Conservation (phyloP, 2,329 filamentous ascomycete genomes). For the Colletotrichum destructivum region DNA sequence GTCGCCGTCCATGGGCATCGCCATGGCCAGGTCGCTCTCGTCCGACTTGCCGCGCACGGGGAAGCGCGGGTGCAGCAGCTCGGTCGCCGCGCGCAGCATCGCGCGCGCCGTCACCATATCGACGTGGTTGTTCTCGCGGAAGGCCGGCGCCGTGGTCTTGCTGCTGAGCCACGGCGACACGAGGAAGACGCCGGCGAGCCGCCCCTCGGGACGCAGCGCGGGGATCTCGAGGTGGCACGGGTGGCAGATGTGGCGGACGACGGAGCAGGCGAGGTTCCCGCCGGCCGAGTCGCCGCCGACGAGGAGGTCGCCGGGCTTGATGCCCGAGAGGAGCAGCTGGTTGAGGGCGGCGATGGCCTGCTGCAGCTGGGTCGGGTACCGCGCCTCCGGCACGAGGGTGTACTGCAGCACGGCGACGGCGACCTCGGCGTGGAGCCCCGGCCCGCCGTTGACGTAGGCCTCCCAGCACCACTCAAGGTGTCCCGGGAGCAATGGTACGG, state of each 20-base stretch:
- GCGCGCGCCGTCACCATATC: constrained; percentile 52
- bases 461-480: constrained; percentile 50
- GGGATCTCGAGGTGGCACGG: constrained; percentile 47
- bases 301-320: constrained; percentile 50
- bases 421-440: constrained; percentile 29
- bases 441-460: constrained; percentile 44
- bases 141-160: constrained; percentile 44
- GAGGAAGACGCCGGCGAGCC: constrained; percentile 50
- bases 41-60: constrained; percentile 39
- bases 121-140: constrained; percentile 47
- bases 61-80: constrained; percentile 25
- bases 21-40: constrained; percentile 46
- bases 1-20: constrained; percentile 49
- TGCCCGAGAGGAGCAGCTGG: constrained; percentile 49
- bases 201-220: constrained; percentile 46
- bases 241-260: constrained; percentile 52
- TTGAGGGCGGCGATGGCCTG: constrained; percentile 48
- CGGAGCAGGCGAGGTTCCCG: constrained; percentile 52
- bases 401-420: constrained; percentile 42
- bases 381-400: constrained; percentile 38
- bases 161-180: constrained; percentile 53
- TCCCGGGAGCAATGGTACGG: constrained; percentile 42
- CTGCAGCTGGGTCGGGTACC: constrained; percentile 37
- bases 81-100: constrained; percentile 11
- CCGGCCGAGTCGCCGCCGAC: constrained; percentile 56